Evolutionary conservation across 345 rosid genomes (phyloP), one percentile per base, ranked within the genome.

Genomic region (Murraya paniculata): DNA sequence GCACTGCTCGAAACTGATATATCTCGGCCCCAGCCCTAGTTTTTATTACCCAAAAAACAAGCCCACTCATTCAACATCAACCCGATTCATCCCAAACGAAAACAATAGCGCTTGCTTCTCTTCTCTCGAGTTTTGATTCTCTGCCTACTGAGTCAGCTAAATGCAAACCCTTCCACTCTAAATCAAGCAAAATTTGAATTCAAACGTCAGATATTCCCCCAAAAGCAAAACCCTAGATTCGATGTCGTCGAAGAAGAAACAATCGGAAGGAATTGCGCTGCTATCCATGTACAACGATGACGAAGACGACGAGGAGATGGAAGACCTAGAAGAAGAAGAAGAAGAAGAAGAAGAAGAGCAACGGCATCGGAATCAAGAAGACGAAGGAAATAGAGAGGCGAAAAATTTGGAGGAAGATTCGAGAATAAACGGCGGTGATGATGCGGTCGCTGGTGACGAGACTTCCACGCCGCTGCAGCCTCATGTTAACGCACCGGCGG

Each of bases 241-340:
- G 13, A 95, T 95, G 98, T 89, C 91, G 64, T 82, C 95, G 64
- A 89, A 82, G 82, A 86, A 85, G 86, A 93, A 89, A 64, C 92
- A 84, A 8, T 80, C 90, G 21, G 98, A 95, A 82, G 98, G 98
- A 62, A 95, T 95, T 66, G 91, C 90, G 62, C 85, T 91, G 19
- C 89, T 95, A 0, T 95, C 98, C 39, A 80, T 93, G 82, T 95
- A 95, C 87, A 85, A 85, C 84, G 98, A 89, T 35, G 95, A 89
- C 28, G 95, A 91, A 68, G 97, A 94, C 60, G 98, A 94, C 79
- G 98, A 94, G 75, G 98, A 93, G 9, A 91, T 91, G 94, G 98
- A 90, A 75, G 92, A 93, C 57, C 79, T 81, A 39, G 90, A 89
- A 5, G 87, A 84, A 27, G 81, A 77, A 22, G 68, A 57, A 13